These are phyloP conservation scores for Barnettozyma sucrosica DNA, from an alignment of 805 yeast genomes.

Conservation along the genomic window DNA sequence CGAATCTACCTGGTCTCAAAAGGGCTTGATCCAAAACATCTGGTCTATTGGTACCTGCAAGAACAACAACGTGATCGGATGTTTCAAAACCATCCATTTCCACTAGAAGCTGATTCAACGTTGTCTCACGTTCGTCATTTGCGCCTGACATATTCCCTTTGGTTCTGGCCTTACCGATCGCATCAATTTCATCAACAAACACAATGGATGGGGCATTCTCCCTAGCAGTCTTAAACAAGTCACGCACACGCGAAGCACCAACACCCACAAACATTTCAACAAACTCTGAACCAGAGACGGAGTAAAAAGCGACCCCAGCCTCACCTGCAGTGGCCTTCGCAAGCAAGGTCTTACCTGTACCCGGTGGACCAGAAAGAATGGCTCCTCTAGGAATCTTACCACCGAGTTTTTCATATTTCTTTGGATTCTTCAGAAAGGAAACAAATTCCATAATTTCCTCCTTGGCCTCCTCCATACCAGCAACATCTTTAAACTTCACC, in stretches of 20 bases:
- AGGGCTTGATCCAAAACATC: conserved; percentile 91
- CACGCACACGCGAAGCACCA: conserved; percentile 97
- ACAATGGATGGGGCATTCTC: conserved; percentile 92
- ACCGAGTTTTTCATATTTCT: conserved; percentile 85
- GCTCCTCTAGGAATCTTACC: conserved; percentile 99
- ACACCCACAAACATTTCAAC: conserved; percentile 99
- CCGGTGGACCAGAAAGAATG: conserved; percentile 95
- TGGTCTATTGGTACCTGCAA: conserved; percentile 96
- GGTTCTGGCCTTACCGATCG: conserved; percentile 93
- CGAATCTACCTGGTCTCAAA: conserved; percentile 96
- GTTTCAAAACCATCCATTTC: conserved; percentile 98
- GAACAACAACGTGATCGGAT: conserved; percentile 88
- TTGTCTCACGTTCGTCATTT: conserved; percentile 95
- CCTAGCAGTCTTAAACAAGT: conserved; percentile 85
- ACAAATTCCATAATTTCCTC: conserved; percentile 98
- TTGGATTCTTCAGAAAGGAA: conserved; percentile 83
- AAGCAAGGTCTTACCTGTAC: conserved; percentile 95
- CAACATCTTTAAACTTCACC: conserved; percentile 88
- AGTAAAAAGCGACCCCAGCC: conserved; percentile 94
- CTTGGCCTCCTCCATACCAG: conserved; percentile 96
- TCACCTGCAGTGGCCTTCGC: conserved; percentile 99
- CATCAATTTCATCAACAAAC: conserved; percentile 98
- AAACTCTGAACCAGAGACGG: conserved; percentile 96
- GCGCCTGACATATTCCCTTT: conserved; percentile 71
- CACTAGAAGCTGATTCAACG: conserved; percentile 89